Evolutionary conservation across 371 early-diverging fungal genomes (phyloP), one percentile per base, ranked within the genome.

Genomic region (Nematocida parisii): DNA sequence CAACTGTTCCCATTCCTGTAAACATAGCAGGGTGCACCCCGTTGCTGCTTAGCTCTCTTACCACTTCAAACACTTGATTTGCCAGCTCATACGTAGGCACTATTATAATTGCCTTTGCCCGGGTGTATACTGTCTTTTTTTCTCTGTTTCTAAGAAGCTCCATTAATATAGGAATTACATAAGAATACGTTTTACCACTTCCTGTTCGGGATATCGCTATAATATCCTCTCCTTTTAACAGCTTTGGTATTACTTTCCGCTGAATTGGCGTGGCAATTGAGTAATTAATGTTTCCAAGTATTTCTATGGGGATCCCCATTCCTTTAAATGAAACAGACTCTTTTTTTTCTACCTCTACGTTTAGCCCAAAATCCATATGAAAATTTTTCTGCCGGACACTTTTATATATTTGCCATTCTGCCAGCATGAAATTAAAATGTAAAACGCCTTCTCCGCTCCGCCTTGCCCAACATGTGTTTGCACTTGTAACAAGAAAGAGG

Each of bases 181-280:
- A 99, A 0, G 97, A 94, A 13, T 93, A 92, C 15, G 98, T 97
- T 87, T 99, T 99, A 73, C 99, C 99, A 75, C 93, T 93, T 56
- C 99, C 99, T 0, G 99, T 99, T 47, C 94, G 89, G n/a, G 97
- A 96, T 72, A 93, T 90, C n/a, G 94, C 95, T 66, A 97, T 90
- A 61, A 97, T 90, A 85, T 96, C 96, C 75, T 93, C 93, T 27
- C 95, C 95, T n/a, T 92, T 87, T 7, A 97, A 87, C 22, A 94
- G 93, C n/a, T 93, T 87, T 20, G 97, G 96, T 71, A 98, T 94
- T 9, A 92, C 92, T 60, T 91, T 90, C 6, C 91, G 89, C 87
- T 98, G 97, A 22, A 98, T 92, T 5, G 92, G 91, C 24, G 99
- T 97, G 20, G 97, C 96, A 13, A 94, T 92, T 40, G 90, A 75